Evolutionary conservation across 1,284 basidiomycete species (phyloP), one percentile per base, ranked within the genome.

Genomic region (Boletus smithii): DNA sequence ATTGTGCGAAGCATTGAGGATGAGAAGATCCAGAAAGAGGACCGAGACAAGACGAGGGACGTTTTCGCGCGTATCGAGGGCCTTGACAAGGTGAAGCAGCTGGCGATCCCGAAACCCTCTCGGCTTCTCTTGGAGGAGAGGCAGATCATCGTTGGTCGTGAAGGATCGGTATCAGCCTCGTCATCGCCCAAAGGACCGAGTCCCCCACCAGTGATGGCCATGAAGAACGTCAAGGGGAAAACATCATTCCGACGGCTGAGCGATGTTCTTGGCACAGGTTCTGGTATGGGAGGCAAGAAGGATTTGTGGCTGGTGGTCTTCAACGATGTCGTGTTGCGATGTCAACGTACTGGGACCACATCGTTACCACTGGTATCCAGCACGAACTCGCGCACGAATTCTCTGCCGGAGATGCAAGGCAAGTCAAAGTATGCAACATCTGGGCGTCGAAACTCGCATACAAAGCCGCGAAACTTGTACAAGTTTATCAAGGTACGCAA

Each of bases 1-100:
- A 95, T 98, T 56, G 94, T 99, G 34, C 80, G 95, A 40, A 91
- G 87, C 48, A 97, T 99, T 50, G 95, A 99, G 69, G 94, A 97
- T 62, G 93, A 98, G 70, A 98, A 98, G 77, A 89, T 93, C 43
- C 87, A 89, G 63, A 91, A 90, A 67, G 95, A 98, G 67, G 94
- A 97, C 65, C 80, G 95, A 27, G 93, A 97, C 69, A 88, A 86
- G 73, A 94, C 93, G 4, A 77, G 94, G 13, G 95, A 99, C 68
- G 88, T 90, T 1, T 91, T 97, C 62, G 95, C 94, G 1, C 83
- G 95, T 11, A 97, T 99, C 38, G 95, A 98, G 50, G 95, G 95
- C 0, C 73, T 99, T 44, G 92, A 95, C 63, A 91, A 88, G 65
- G 90, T 91, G 61, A 83, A 85, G 66, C 82, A 82, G 62, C 73